Conservation (phyloP, 2,329 filamentous ascomycete species). For the Alternaria rosae region DNA sequence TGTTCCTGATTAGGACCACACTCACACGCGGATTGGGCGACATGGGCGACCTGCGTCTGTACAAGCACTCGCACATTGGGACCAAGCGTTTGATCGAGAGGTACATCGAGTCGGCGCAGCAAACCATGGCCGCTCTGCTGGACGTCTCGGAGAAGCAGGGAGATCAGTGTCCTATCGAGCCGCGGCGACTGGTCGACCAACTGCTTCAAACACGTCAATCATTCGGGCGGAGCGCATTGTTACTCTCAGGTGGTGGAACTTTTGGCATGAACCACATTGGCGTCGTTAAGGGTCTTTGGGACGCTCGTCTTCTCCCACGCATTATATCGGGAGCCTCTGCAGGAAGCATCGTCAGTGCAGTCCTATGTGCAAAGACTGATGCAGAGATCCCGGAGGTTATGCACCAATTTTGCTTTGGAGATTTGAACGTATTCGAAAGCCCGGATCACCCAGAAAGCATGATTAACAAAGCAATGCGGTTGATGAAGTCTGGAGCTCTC, state of each 20-base stretch:
- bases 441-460: constrained; percentile 66
- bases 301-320: constrained; percentile 76
- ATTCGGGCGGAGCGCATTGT: constrained; percentile 82
- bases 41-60: constrained; percentile 84
- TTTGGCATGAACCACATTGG: constrained; percentile 94
- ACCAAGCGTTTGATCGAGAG: constrained; percentile 87
- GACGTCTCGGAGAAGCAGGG: constrained; percentile 63
- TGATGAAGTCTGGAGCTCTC: constrained; percentile 83
- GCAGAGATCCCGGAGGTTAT: constrained; percentile 77
- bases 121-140: constrained; percentile 76
- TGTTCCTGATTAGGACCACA: constrained; percentile 80
- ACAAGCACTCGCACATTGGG: constrained; percentile 83
- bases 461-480: constrained; percentile 71
- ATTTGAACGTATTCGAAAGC: constrained; percentile 80
- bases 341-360: constrained; percentile 83
- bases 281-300: constrained; percentile 81
- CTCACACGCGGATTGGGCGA: constrained; percentile 82
- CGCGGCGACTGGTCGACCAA: constrained; percentile 69
- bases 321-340: constrained; percentile 90
- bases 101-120: constrained; percentile 81
- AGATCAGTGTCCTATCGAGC: constrained; percentile 62
- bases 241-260: constrained; percentile 85
- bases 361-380: constrained; percentile 79
- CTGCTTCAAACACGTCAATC: constrained; percentile 77
- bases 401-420: constrained; percentile 76